These are phyloP conservation scores for Colletotrichum gloeosporioides DNA, from an alignment of 2,329 filamentous ascomycete species.

Conservation along the genomic window DNA sequence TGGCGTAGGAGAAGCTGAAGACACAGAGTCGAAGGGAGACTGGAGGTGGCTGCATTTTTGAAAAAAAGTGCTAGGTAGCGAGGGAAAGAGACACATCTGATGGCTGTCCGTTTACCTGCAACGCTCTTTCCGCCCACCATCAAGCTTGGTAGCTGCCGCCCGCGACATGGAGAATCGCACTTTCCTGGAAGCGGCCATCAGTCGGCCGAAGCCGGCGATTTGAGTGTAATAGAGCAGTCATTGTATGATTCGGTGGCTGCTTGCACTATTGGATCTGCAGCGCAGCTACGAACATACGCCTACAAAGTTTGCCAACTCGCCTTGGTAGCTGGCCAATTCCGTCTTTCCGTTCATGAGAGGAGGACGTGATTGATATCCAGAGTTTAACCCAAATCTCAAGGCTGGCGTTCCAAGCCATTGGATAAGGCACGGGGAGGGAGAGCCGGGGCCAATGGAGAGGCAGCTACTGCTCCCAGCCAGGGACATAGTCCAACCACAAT, in stretches of 20 bases:
- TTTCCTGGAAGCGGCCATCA: not conserved
- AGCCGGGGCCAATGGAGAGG: not conserved
- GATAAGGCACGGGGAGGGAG: not conserved
- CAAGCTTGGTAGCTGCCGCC: not conserved
- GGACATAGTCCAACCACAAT: not conserved
- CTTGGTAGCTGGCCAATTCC: not conserved
- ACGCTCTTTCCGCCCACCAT: not conserved
- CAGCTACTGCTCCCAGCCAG: too few relatives aligned
- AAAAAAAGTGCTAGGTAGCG: not conserved
- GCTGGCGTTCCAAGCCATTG: not conserved
- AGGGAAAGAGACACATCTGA: not conserved
- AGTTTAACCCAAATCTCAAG: conserved; percentile 1
- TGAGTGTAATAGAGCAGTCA: not conserved
- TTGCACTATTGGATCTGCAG: not conserved
- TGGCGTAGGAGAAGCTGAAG: not conserved
- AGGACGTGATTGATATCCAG: not conserved
- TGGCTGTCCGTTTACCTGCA: not conserved
- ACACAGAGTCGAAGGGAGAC: not conserved
- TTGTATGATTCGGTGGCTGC: not conserved
- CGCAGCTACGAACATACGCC: not conserved
- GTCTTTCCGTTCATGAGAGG: not conserved
- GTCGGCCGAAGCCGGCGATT: not conserved
- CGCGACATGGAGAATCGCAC: not conserved
- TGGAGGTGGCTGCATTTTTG: not conserved
- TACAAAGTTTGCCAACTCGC: not conserved